Evolutionary conservation across 2,329 filamentous ascomycete species (phyloP).

Genomic region (Calonectria pteridis): DNA sequence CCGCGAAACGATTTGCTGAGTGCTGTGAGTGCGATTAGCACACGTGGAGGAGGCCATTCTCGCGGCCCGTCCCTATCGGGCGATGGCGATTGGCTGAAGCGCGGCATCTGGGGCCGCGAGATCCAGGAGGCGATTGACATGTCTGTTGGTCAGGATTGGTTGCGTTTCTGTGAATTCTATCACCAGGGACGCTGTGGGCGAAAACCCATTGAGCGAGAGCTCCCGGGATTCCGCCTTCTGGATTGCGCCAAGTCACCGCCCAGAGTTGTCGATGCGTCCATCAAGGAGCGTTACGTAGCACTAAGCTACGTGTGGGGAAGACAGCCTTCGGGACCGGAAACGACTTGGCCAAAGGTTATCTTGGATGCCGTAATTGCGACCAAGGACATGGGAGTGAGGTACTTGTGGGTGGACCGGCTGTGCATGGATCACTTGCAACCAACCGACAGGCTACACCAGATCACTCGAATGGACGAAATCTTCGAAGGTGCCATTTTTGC

Average conservation of each 20-base stretch:
- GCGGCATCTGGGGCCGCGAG: slow-evolving; percentile 51
- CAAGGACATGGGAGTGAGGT: slow-evolving; percentile 47
- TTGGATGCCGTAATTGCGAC: slow-evolving; percentile 49
- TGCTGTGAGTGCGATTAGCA: slow-evolving; percentile 32
- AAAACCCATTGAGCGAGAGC: slow-evolving; percentile 37
- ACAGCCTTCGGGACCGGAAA: slow-evolving; percentile 30
- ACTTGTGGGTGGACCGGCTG: slow-evolving; percentile 55
- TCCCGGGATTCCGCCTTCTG: slow-evolving; percentile 49
- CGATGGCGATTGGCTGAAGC: slow-evolving; percentile 43
- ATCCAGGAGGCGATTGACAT: slow-evolving; percentile 47
- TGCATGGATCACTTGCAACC: slow-evolving; percentile 48
- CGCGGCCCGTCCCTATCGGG: slow-evolving; percentile 36
- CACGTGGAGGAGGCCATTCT: slow-evolving; percentile 32
- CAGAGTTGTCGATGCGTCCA: slow-evolving; percentile 43
- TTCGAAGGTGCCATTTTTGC: slow-evolving; percentile 51
- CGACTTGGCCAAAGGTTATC: slow-evolving; percentile 48
- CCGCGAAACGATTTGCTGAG: slow-evolving; percentile 41
- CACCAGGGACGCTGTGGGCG: slow-evolving; percentile 50
- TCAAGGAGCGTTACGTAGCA: slow-evolving; percentile 48
- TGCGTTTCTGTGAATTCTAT: slow-evolving; percentile 50
- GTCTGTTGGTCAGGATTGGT: slow-evolving; percentile 48
- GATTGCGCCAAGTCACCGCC: slow-evolving; percentile 51
- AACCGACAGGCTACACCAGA: slow-evolving; percentile 46
- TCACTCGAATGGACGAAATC: slow-evolving; percentile 53
- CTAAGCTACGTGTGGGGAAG: slow-evolving; percentile 53